phyloP scores from a whole-genome alignment of 1,139 yeast genomes.

The Zygoascus sp. region DNA sequence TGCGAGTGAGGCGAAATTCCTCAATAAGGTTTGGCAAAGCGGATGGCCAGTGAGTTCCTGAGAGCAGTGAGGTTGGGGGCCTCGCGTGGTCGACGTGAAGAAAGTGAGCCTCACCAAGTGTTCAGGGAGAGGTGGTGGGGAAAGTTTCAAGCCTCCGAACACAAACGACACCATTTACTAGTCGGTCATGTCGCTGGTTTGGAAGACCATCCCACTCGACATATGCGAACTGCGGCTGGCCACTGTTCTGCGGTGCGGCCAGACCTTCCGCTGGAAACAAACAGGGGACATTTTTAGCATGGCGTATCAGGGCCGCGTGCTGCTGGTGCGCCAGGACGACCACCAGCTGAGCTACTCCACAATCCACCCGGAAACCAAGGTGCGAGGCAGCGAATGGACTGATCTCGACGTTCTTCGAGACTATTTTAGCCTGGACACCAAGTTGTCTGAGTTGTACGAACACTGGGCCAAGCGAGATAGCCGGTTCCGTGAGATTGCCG shows the following conservation, averaged over 20 bases:
- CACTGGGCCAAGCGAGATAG: slow-evolving; percentile 61
- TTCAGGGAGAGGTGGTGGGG: background rate
- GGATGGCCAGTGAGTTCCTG: no score
- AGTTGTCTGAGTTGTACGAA: slow-evolving; percentile 49
- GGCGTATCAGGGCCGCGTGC: slow-evolving; percentile 35
- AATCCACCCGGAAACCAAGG: slow-evolving; percentile 17
- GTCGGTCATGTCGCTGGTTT: slow-evolving; percentile 16
- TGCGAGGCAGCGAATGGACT: slow-evolving; percentile 16
- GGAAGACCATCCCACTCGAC: slow-evolving; percentile 29
- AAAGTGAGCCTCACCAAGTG: background rate
- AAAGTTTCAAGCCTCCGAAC: background rate
- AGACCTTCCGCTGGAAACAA: slow-evolving; percentile 43
- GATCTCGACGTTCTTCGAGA: slow-evolving; percentile 49
- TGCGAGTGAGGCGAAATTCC: background rate
- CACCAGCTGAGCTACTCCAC: slow-evolving; percentile 32
- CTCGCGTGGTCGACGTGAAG: slow-evolving; percentile 3
- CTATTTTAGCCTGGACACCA: slow-evolving; percentile 64
- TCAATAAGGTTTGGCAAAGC: no score
- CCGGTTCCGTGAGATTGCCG: slow-evolving; percentile 38
- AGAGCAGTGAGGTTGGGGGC: background rate
- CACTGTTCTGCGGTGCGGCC: slow-evolving; percentile 82
- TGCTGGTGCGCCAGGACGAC: slow-evolving; percentile 34
- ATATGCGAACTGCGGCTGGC: slow-evolving; percentile 53
- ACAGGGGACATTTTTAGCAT: slow-evolving; percentile 31
- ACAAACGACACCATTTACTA: slow-evolving; percentile 2